Evolutionary conservation across 2,329 filamentous ascomycete genomes (phyloP), one percentile per base, ranked within the genome.

Genomic region (Penicillium sp.): DNA sequence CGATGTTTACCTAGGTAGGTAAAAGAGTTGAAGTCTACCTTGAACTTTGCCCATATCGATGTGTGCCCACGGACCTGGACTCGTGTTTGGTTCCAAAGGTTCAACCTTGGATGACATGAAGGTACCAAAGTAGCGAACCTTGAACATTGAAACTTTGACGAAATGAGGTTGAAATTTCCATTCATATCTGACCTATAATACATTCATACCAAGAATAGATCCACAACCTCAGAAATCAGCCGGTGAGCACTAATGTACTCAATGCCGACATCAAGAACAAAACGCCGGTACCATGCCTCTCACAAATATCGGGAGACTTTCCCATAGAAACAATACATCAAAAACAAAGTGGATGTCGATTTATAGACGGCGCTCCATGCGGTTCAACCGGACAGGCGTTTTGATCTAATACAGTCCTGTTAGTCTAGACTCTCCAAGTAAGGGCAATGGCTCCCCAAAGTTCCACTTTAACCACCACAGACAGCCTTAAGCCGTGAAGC

Each of bases 341-440:
- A 39, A 43, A 42, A 27, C 7, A 7, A 21, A 29, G 31, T 19
- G 13, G 1, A 14, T 19, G 22, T 27, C 37, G n/a, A 39, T 39
- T 70, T 60, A 75, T 51, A 78, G 65, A 65, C 78, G 79, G 64
- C 85, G 78, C 59, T 86, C 83, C 56, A 85, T 76, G 64, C 76
- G 81, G 73, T 88, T 88, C 68, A 87, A 68, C 68, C 78, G 84
- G 65, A 80, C 76, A 46, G 85, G 84, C 33, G 81, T 87, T 72
- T 79, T 79, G 65, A 84, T 85, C 83, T 86, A 63, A 48, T 50
- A 24, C 11, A 19, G n/a, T 24, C 19, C 47, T 4, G 57, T 74
- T 58, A 72, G 68, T 43, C 2, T 24, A 19, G 19, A 13, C 14
- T 16, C 33, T 42, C 24, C n/a, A 14, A 42, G 24, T 42, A 31